These are phyloP conservation scores for Lachancea kluyveri DNA, from an alignment of 805 yeast genomes.

Conservation along the genomic window DNA sequence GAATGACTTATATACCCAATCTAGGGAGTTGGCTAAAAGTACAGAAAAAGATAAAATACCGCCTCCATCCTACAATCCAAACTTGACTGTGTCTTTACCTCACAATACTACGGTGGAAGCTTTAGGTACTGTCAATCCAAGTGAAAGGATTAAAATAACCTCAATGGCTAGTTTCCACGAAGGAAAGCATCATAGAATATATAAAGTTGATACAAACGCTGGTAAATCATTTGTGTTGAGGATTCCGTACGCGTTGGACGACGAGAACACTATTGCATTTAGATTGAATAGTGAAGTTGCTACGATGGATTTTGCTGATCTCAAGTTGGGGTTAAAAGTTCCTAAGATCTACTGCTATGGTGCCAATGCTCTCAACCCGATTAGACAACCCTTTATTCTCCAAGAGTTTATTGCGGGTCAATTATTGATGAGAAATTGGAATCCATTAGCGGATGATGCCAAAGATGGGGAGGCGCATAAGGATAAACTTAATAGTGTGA, in stretches of 20 bases:
- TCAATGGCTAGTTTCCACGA: constrained; percentile 83
- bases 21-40: constrained; percentile 30
- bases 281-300: constrained; percentile 88
- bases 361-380: constrained; percentile 49
- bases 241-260: constrained; percentile 74
- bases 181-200: constrained; percentile 89
- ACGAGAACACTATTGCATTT: constrained; percentile 56
- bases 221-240: constrained; percentile 65
- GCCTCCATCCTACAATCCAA: constrained; percentile 36
- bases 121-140: constrained; percentile 40
- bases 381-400: constrained; percentile 70
- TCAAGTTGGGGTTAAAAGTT: constrained; percentile 59
- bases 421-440: constrained; percentile 84
- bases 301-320: constrained; percentile 72
- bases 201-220: constrained; percentile 60
- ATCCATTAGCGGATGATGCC: constrained; percentile 64
- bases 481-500: constrained; percentile 48
- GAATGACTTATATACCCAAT: constrained; percentile 36
- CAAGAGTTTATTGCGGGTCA: constrained; percentile 79
- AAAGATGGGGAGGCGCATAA: constrained; percentile 42
- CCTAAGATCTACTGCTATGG: constrained; percentile 73
- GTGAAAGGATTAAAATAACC: constrained; percentile 46
- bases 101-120: constrained; percentile 40
- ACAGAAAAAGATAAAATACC: constrained; percentile 22
- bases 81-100: constrained; percentile 38